These are phyloP conservation scores for Russula lepida DNA, from an alignment of 768 basidiomycete species.

Conservation along the genomic window DNA sequence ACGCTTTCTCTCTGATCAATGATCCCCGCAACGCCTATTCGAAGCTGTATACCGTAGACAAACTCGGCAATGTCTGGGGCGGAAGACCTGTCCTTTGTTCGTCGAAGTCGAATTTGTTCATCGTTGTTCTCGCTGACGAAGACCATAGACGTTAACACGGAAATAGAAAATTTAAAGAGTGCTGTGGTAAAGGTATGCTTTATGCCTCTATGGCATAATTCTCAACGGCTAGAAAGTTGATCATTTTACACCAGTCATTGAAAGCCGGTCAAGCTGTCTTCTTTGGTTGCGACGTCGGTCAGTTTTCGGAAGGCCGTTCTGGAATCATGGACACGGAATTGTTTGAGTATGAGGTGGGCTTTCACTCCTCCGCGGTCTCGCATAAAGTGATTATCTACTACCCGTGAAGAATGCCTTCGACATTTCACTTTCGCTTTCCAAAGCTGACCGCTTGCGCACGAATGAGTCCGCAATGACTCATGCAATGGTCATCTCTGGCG, in stretches of 20 bases:
- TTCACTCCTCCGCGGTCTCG: not conserved
- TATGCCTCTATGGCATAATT: not conserved
- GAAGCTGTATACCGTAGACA: constrained; percentile 84
- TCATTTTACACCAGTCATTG: constrained; percentile 31
- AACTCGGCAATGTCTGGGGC: constrained; percentile 89
- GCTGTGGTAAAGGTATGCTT: constrained; percentile 61
- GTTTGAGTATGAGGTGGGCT: constrained; percentile 67
- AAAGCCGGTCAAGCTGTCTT: constrained; percentile 86
- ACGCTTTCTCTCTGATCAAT: constrained; percentile 89
- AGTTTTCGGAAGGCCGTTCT: constrained; percentile 56
- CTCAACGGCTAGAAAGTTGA: not conserved
- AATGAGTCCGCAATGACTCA: constrained; percentile 91
- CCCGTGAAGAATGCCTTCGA: constrained; percentile 64
- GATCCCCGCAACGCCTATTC: constrained; percentile 83
- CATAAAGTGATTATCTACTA: not conserved
- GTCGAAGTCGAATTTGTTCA: constrained; percentile 25
- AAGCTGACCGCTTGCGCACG: constrained; percentile 75
- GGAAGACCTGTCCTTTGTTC: constrained; percentile 77
- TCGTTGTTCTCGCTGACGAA: not conserved
- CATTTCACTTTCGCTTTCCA: constrained; percentile 69
- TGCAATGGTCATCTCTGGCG: constrained; percentile 90
- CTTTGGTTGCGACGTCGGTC: constrained; percentile 95
- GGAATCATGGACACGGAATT: constrained; percentile 86
- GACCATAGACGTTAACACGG: constrained; percentile 78
- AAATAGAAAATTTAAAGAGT: constrained; percentile 71